Evolutionary conservation across 2,329 filamentous ascomycete species (phyloP).

Genomic region (Penicillium sp.): DNA sequence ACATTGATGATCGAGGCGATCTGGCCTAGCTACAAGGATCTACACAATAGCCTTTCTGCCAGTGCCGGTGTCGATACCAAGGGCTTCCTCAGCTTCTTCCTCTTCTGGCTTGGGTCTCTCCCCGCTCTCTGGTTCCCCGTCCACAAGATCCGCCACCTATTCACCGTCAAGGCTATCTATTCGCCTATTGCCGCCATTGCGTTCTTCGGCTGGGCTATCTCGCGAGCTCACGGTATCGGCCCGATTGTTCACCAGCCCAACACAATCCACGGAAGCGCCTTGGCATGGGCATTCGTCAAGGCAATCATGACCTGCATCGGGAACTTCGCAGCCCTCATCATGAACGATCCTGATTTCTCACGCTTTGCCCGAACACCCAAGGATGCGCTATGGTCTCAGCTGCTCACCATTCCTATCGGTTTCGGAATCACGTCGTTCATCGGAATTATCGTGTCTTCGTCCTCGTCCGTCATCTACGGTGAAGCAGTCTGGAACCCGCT

Average conservation of each 20-base stretch:
- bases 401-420: slow-evolving; percentile 68
- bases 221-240: slow-evolving; percentile 76
- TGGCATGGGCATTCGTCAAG: slow-evolving; percentile 79
- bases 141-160: slow-evolving; percentile 82
- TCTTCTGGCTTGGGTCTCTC: slow-evolving; percentile 79
- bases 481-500: slow-evolving; percentile 71
- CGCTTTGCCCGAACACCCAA: slow-evolving; percentile 75
- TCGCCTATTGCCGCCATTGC: slow-evolving; percentile 80
- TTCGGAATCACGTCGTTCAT: slow-evolving; percentile 83
- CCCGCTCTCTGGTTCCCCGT: slow-evolving; percentile 89
- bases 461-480: slow-evolving; percentile 61
- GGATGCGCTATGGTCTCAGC: slow-evolving; percentile 77
- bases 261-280: slow-evolving; percentile 61
- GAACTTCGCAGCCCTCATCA: slow-evolving; percentile 85
- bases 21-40: slow-evolving; percentile 61
- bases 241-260: slow-evolving; percentile 72
- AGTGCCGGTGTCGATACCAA: slow-evolving; percentile 70
- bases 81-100: slow-evolving; percentile 76
- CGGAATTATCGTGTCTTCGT: slow-evolving; percentile 74
- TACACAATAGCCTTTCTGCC: slow-evolving; percentile 65
- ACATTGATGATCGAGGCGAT: slow-evolving; percentile 86
- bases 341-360: slow-evolving; percentile 77
- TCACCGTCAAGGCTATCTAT: slow-evolving; percentile 84
- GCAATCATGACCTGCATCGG: slow-evolving; percentile 87
- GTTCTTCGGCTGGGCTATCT: slow-evolving; percentile 84